These are phyloP conservation scores for Lineolata rhizophorae DNA, from an alignment of 495 filamentous ascomycete species.

Conservation along the genomic window DNA sequence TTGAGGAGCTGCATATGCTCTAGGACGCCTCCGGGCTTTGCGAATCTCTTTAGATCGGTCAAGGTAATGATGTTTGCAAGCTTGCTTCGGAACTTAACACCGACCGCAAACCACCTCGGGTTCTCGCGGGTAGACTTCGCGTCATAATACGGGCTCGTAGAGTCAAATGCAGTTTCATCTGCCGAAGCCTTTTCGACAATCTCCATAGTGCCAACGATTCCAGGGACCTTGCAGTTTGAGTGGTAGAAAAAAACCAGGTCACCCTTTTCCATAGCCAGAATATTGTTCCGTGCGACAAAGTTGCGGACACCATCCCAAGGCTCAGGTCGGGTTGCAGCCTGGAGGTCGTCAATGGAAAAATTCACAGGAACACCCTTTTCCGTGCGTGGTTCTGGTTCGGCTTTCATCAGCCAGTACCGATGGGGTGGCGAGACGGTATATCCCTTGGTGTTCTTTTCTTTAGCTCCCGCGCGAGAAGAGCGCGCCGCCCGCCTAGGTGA, in stretches of 20 bases:
- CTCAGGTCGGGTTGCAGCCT: conserved; percentile 44
- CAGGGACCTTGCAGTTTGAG: conserved; percentile 80
- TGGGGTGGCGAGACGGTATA: conserved; percentile 10
- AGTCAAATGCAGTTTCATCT: conserved; percentile 64
- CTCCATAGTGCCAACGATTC: conserved; percentile 84
- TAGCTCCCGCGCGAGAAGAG: conserved; percentile 2
- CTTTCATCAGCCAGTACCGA: conserved; percentile 82
- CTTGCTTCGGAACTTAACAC: conserved; percentile 68
- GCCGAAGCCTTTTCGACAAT: conserved; percentile 62
- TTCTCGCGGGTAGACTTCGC: conserved; percentile 45
- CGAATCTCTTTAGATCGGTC: conserved; percentile 45
- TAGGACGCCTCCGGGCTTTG: conserved; percentile 36
- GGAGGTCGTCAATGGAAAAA: conserved; percentile 88
- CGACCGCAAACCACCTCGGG: conserved; percentile 75
- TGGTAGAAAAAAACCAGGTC: conserved; percentile 96
- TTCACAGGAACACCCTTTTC: conserved; percentile 73
- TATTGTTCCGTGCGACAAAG: conserved; percentile 54
- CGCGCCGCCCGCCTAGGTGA: not conserved
- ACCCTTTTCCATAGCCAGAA: conserved; percentile 74
- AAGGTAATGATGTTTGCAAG: conserved; percentile 50
- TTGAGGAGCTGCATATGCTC: conserved; percentile 68
- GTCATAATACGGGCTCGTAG: conserved; percentile 64
- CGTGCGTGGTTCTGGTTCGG: conserved; percentile 69
- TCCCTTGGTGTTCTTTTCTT: conserved; percentile 7
- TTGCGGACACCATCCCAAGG: conserved; percentile 77